Evolutionary conservation across 1,284 basidiomycete species (phyloP).

Genomic region (Ustilago shanxiensis): DNA sequence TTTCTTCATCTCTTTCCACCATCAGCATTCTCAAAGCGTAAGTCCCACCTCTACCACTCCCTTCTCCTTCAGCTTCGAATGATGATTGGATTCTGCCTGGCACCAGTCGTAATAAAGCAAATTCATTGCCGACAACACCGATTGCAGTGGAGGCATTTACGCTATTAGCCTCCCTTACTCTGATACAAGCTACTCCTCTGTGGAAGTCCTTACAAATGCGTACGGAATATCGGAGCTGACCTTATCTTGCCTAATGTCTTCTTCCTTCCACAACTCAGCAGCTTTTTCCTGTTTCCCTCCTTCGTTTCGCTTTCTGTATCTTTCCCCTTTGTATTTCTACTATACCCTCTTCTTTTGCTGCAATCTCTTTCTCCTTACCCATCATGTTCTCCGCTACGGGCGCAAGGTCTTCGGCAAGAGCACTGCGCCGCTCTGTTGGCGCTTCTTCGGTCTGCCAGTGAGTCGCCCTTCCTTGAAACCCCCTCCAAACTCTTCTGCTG

Average conservation of each 20-base stretch:
- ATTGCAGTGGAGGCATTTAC: conserved; percentile 56
- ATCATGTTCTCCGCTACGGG: conserved; percentile 12
- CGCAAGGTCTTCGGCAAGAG: conserved; percentile 10
- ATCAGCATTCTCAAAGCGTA: conserved; percentile 29
- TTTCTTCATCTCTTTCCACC: conserved; percentile 6
- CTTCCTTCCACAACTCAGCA: conserved; percentile 9
- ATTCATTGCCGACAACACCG: conserved; percentile 51
- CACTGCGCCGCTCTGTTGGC: conserved; percentile 9
- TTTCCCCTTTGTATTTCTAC: conserved; percentile 34
- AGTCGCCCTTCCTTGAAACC: conserved; percentile 11
- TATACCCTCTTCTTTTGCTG: conserved; percentile 24
- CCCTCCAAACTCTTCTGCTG: neutral
- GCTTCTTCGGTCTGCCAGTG: conserved; percentile 39
- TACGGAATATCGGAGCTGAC: conserved; percentile 13
- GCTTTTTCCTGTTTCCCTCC: neutral
- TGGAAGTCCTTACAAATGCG: neutral
- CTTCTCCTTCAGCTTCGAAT: conserved; percentile 23
- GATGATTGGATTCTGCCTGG: conserved; percentile 60
- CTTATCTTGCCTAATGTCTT: neutral
- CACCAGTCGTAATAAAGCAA: conserved; percentile 61
- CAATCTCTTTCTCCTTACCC: conserved; percentile 2
- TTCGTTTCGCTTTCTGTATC: conserved; percentile 1
- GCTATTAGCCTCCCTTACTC: conserved; percentile 58
- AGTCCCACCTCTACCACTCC: conserved; percentile 11
- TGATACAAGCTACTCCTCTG: conserved; percentile 27